Evolutionary conservation across 148 eudicot species (phyloP).

Genomic region (Rhododendron vialii): DNA sequence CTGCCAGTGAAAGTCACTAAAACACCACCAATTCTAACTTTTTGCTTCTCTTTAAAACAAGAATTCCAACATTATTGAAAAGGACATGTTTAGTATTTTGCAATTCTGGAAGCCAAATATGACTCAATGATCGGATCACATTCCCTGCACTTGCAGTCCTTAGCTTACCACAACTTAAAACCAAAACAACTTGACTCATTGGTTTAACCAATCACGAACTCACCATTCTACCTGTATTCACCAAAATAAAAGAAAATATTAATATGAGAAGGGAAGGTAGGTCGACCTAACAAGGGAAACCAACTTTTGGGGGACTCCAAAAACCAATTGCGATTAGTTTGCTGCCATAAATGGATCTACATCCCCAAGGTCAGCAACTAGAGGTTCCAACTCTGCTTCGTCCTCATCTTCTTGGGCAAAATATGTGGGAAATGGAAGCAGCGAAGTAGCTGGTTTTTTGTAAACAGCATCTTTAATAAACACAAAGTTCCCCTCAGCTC

Average conservation of each 20-base stretch:
- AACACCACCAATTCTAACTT: background rate
- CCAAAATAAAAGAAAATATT: background rate
- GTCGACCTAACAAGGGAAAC: constrained; percentile 1
- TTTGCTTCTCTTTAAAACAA: constrained; percentile 7
- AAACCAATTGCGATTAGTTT: constrained; percentile 22
- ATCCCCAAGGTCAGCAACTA: constrained; percentile 88
- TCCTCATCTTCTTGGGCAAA: constrained; percentile 74
- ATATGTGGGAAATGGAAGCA: constrained; percentile 86
- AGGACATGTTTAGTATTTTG: background rate
- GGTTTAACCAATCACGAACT: background rate
- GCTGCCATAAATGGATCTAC: constrained; percentile 95
- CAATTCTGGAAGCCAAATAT: background rate
- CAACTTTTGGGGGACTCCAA: background rate
- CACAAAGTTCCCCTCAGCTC: constrained; percentile 84
- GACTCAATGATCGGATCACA: constrained; percentile 2
- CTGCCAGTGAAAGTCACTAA: background rate
- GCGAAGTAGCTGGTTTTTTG: constrained; percentile 59
- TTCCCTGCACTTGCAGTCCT: constrained; percentile 10
- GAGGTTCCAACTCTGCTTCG: constrained; percentile 42
- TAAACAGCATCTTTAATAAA: constrained; percentile 75
- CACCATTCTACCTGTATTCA: constrained; percentile 10
- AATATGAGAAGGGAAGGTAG: background rate
- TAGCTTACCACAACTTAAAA: background rate
- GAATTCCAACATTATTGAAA: background rate
- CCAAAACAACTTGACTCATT: background rate